phyloP scores from a whole-genome alignment of 768 basidiomycete genomes.

The Amyloporia xantha region DNA sequence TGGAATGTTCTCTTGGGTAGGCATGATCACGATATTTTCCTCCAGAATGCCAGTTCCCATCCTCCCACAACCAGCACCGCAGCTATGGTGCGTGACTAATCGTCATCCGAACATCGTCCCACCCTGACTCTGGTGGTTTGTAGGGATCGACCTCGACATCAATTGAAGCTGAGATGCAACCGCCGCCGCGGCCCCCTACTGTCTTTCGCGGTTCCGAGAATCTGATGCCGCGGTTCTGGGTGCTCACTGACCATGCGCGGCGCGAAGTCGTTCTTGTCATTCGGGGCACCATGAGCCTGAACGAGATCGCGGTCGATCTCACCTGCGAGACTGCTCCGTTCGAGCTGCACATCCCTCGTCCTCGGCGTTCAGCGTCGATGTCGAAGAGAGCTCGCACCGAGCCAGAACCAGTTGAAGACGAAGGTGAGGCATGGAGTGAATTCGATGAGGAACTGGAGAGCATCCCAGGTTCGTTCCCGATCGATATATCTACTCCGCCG shows the following conservation, averaged over 20 bases:
- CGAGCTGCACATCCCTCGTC: slow-evolving; percentile 24
- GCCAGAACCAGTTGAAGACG: neutral
- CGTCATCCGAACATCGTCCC: no score
- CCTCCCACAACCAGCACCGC: neutral
- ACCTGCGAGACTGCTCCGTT: slow-evolving; percentile 74
- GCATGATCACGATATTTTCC: slow-evolving; percentile 80
- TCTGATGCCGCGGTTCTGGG: slow-evolving; percentile 81
- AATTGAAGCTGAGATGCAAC: neutral
- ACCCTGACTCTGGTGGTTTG: no score
- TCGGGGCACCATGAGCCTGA: slow-evolving; percentile 72
- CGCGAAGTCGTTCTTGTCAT: slow-evolving; percentile 67
- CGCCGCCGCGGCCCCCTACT: slow-evolving; percentile 10
- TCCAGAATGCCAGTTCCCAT: slow-evolving; percentile 40
- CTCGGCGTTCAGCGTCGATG: neutral
- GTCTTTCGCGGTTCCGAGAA: slow-evolving; percentile 62
- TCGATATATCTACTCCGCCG: slow-evolving; percentile 18
- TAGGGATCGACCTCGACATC: neutral
- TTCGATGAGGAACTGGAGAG: slow-evolving; percentile 19
- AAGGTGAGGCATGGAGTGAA: slow-evolving; percentile 10
- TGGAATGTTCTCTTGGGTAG: slow-evolving; percentile 77
- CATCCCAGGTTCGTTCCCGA: slow-evolving; percentile 23
- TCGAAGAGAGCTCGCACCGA: neutral
- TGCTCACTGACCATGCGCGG: slow-evolving; percentile 73
- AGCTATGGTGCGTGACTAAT: slow-evolving; percentile 1
- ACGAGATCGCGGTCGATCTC: slow-evolving; percentile 80